Evolutionary conservation across 2,329 filamentous ascomycete species (phyloP), one percentile per base, ranked within the genome.

Genomic region (Sarocladiaceae sp.): DNA sequence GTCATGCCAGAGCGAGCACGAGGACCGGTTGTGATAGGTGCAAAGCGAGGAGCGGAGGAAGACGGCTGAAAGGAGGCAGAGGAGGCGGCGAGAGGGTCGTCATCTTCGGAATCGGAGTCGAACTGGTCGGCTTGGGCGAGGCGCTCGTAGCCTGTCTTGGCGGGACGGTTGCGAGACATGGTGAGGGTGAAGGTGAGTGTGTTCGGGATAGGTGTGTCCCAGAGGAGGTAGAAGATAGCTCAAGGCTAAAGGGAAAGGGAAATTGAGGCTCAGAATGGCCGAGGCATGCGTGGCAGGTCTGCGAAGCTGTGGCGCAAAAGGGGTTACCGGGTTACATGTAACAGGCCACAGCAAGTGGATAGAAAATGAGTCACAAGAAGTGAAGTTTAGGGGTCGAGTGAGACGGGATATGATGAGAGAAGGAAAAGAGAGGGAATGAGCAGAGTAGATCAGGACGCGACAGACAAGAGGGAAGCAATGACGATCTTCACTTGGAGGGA

Each of bases 101-200:
- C 72, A 50, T 87, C 82, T 21, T 45, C 43, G 11, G 43, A 45
- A 15, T 45, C 43, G 33, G 43, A 39, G 58, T 85, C 82, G 56
- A 83, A 74, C 54, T 83, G 80, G 58, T 90, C 86, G 53, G 85
- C 86, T 66, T 93, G 87, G 50, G 86, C 83, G 47, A 93, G 81
- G 58, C 85, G 85, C 64, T 88, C 86, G 67, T 93, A 93, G 64
- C 87, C 87, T 51, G 87, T 90, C 33, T 83, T 86, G 47, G 83
- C 74, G 49, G 83, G 85, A 47, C 83, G 76, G 50, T 70, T 70
- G 60, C 78, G 80, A 56, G 83, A 74, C 83, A 87, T 87, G 51
- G 58, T 69, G 19, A 16, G 13, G 24, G 9, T 16, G n/a, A n/a
- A n/a, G n/a, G n/a, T 29, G 11, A 18, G 37, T 35, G 6, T 7